A percentile compares a stretch with the other conserved stretches of the same genome.
Conservation (phyloP, 257 asterid genomes). For the Solanum okadae region DNA sequence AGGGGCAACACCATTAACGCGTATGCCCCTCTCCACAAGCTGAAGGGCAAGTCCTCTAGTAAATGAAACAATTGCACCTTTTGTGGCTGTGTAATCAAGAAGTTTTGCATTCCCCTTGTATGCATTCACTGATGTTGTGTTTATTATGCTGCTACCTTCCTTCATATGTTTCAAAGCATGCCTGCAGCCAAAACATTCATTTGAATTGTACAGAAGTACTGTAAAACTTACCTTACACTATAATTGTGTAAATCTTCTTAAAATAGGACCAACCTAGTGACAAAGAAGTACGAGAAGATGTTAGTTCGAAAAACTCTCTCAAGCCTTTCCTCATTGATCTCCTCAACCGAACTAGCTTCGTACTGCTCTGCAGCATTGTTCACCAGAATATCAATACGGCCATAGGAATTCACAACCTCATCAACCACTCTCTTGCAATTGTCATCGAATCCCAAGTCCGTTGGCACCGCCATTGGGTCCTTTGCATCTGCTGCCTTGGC, state of each 20-base stretch:
- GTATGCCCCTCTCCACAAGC: slow-evolving; percentile 37
- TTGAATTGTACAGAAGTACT: neutral
- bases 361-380: slow-evolving; percentile 76
- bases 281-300: slow-evolving; percentile 43
- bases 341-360: slow-evolving; percentile 37
- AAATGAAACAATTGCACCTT: slow-evolving; percentile 69
- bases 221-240: neutral
- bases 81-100: slow-evolving; percentile 59
- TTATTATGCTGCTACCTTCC: slow-evolving; percentile 60
- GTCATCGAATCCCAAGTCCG: slow-evolving; percentile 59
- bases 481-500: slow-evolving; percentile 39
- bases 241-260: neutral
- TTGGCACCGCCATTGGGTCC: slow-evolving; percentile 49
- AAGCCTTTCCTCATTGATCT: slow-evolving; percentile 53
- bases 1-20: slow-evolving; percentile 79
- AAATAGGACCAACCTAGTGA: slow-evolving; percentile 21
- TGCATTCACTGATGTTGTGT: slow-evolving; percentile 56
- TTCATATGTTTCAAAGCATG: slow-evolving; percentile 68
- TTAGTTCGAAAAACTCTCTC: slow-evolving; percentile 69
- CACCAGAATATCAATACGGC: slow-evolving; percentile 54
- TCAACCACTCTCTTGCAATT: slow-evolving; percentile 58
- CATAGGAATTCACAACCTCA: slow-evolving; percentile 35
- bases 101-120: slow-evolving; percentile 51
- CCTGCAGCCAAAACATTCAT: slow-evolving; percentile 15
- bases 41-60: slow-evolving; percentile 60